Base-by-base conservation (phyloP, 306 rosid genomes). In the Cucurbita moschata region DNA sequence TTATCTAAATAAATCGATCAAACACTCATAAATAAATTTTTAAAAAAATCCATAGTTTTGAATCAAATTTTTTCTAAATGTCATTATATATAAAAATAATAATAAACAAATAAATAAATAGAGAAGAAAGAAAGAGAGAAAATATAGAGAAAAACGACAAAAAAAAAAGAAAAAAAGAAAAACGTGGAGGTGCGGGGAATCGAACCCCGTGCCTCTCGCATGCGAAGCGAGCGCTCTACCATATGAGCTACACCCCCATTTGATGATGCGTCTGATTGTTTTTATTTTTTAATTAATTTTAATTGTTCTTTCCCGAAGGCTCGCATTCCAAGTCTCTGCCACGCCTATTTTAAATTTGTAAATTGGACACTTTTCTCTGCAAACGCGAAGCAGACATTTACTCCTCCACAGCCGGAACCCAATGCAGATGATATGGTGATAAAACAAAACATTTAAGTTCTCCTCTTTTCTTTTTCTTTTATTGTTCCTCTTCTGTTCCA, bases 241-340 rank as follows among this genome's bases (percentile, higher is more conserved):
- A 87, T 82, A 85, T 89, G 92, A 87, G 96, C 92, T 89, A 89
- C 90, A 87, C 78, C 88, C 92, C 92, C 90, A 40, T 7, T 19
- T 0, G 43, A 40, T 40, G 7, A 0, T 7, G 3, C 0, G 42
- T 39, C 0, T 40, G 7, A 40, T 40, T 40, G 43, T 40, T 40
- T 0, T 0, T 0, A 6, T 8, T 46, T 10, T 46, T 2, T 1
- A 46, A 46, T 8, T 1, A 0, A 2, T 8, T 1, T 1, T 9
- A 8, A 12, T 46, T 46, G 12, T 10, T 46, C 4, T 46, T 46
- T 47, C n/a, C 37, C 3, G 72, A n/a, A 30, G 67, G 82, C 89
- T 85, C 83, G 80, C 55, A 71, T 78, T 81, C 85, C 92, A 79
- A 83, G 13, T 39, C 6, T 65, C 18, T 4, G 71, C 80, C 79